Base-by-base conservation (phyloP, 2,329 filamentous ascomycete species). In the Xylaria sp. region DNA sequence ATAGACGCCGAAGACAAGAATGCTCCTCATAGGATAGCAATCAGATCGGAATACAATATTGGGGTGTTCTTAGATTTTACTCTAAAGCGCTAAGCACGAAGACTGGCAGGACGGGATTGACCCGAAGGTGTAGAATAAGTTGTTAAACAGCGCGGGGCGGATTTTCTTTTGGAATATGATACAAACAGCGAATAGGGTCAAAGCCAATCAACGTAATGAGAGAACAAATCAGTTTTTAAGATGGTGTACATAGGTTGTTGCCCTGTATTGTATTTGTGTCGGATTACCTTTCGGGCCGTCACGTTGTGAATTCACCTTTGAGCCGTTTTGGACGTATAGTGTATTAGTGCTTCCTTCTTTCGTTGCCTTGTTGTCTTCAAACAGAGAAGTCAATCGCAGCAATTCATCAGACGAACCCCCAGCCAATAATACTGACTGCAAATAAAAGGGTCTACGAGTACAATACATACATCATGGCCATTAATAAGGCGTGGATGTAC, bases 371-470 rank as follows among this genome's bases (percentile, higher is more conserved):
- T 53, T 35, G 10, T 16, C 12, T 16, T n/a, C 13, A 42, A 16
- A 18, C 8, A 47, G 2, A 12, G 35, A n/a, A 64, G 21, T 27
- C 16, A 27, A 29, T 51, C 54, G 23, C 25, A 55, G 60, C 55
- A 44, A 18, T 48, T 50, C 42, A 55, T 60, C 16, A 12, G 16
- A 18, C 25, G 4, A 37, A 47, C 9, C 5, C 35, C 23, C 10
- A 29, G 12, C 44, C 21, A 64, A 51, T 23, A 21, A 21, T 13
- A 16, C 37, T 40, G 13, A 25, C 25, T n/a, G 37, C 16, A 1
- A 40, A 55, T 21, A 23, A 59, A 6, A 32, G 32, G 10, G 32
- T 13, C 54, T 64, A 60, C 6, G 55, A 60, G n/a, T 68, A 68
- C 48, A 60, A 44, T 64, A 60, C 18, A 27, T 60, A 42, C 40